Base-by-base conservation (phyloP, 768 basidiomycete genomes). In the Mycena venus region DNA sequence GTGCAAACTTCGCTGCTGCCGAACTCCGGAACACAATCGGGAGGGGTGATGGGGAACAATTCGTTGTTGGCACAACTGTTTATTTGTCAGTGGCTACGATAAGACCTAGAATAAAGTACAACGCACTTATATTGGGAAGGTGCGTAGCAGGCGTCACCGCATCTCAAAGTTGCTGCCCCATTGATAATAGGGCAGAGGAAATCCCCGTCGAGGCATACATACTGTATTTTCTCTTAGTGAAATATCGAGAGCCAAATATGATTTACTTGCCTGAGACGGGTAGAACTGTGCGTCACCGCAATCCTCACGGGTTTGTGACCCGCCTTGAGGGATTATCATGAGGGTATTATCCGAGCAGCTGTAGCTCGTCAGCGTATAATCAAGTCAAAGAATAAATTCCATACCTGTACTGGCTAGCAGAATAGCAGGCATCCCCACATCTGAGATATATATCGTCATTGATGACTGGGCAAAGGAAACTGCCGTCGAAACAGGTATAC, bases 111-210 rank as follows among this genome's bases (percentile, higher is more conserved):
- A 4, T 19, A 9, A 17, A 55, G 64, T 21, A 14, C 12, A 27
- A 11, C 53, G 17, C 56, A 68, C 56, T 8, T 32, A 29, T 68
- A 68, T 32, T 68, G 58, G 2, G 44, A n/a, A 9, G 68, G 68
- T 1, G 21, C 31, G n/a, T 59, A 68, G 47, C 68, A 68, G 1
- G 42, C 25, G 4, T 42, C 56, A 19, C 40, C 68, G 21, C 68
- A 68, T 4, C 29, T 23, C 32, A 68, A 51, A 27, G 44, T 60
- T 4, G 58, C 44, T 0, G 31, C 1, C 3, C 68, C 56, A 32
- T 51, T 19, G 31, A 68, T 38, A 32, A 68, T 49, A 17, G 68
- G 58, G 19, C 68, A 68, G 58, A 68, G 44, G 44, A 68, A 59
- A 29, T 32, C 29, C 1, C 56, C 32, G 44, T 60, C 58, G 44